Evolutionary conservation across 2,329 filamentous ascomycete species (phyloP).

Genomic region (Clonostachys chloroleuca): DNA sequence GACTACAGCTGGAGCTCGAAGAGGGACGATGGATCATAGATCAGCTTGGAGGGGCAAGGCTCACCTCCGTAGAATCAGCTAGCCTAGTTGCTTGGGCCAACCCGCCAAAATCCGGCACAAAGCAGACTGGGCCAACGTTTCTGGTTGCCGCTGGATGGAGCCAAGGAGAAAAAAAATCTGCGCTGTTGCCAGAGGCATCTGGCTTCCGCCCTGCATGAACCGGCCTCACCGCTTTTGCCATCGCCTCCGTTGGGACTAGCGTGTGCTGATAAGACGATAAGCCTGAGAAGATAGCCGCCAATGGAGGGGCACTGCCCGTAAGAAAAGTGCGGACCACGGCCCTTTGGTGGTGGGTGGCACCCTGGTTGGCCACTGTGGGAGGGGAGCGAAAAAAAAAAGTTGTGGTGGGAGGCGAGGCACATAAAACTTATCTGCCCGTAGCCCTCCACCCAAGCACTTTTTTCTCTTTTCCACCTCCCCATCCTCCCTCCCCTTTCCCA

Average conservation of each 20-base stretch:
- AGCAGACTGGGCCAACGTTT: not conserved
- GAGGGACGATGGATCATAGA: not conserved
- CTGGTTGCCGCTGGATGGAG: not conserved
- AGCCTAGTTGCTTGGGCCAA: not conserved
- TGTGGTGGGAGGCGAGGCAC: constrained; percentile 6
- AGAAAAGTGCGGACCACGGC: constrained; percentile 1
- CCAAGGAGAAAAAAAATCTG: not conserved
- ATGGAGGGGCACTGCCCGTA: constrained; percentile 9
- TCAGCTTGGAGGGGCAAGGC: not conserved
- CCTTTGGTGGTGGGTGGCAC: constrained; percentile 9
- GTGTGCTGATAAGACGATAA: constrained; percentile 13
- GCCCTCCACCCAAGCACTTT: constrained; percentile 15
- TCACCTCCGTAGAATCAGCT: not conserved
- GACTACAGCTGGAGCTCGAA: too few relatives aligned
- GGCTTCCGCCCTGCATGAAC: not conserved
- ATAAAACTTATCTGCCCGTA: constrained; percentile 7
- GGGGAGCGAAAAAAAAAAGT: constrained; percentile 7
- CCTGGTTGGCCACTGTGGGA: not conserved
- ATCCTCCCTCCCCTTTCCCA: constrained; percentile 15
- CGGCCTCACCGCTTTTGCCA: constrained; percentile 7
- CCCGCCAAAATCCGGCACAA: not conserved
- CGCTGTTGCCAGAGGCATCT: not conserved
- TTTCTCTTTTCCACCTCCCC: constrained; percentile 20
- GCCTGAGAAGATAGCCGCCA: constrained; percentile 5
- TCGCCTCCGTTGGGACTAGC: constrained; percentile 7